A percentile compares a stretch with the other conserved stretches of the same genome.
These are phyloP conservation scores for Beauveria pseudobassiana DNA, from an alignment of 2,329 filamentous ascomycete species.

Conservation along the genomic window DNA sequence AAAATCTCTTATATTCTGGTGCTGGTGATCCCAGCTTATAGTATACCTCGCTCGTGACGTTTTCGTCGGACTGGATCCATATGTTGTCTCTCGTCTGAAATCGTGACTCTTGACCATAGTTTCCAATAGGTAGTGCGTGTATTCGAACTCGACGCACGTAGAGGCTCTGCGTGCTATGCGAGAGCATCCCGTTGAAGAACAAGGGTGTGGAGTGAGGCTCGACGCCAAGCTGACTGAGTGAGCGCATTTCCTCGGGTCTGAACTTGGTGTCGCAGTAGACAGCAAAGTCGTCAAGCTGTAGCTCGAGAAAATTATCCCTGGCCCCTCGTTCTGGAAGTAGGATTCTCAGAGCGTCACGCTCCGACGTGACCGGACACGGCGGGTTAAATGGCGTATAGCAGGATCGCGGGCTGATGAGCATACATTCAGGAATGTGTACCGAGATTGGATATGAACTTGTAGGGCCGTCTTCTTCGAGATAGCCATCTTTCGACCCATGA, in stretches of 20 bases:
- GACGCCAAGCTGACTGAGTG: slow-evolving; percentile 45
- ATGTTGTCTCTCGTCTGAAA: slow-evolving; percentile 45
- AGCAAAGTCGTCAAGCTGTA: slow-evolving; percentile 50
- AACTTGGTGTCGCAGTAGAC: slow-evolving; percentile 39
- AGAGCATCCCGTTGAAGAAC: slow-evolving; percentile 55
- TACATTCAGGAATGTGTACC: not conserved
- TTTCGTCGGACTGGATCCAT: slow-evolving; percentile 54
- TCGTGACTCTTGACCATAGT: slow-evolving; percentile 45
- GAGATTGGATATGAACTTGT: not conserved
- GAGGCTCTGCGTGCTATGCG: slow-evolving; percentile 29
- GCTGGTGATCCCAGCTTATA: slow-evolving; percentile 55
- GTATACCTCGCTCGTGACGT: slow-evolving; percentile 42
- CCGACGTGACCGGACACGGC: slow-evolving; percentile 5
- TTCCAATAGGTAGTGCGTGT: slow-evolving; percentile 53
- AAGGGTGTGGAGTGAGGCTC: slow-evolving; percentile 27
- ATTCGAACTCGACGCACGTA: slow-evolving; percentile 54
- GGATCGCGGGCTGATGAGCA: not conserved
- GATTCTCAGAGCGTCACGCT: slow-evolving; percentile 9
- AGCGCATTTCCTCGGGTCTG: slow-evolving; percentile 42
- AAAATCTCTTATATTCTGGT: slow-evolving; percentile 54
- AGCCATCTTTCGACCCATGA: not conserved
- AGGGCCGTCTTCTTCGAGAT: not conserved
- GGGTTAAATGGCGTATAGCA: not conserved
- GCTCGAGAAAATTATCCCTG: slow-evolving; percentile 32
- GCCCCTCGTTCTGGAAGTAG: not conserved